Evolutionary conservation across 2,329 filamentous ascomycete species (phyloP), one percentile per base, ranked within the genome.

Genomic region (Exophiala alcalophila): DNA sequence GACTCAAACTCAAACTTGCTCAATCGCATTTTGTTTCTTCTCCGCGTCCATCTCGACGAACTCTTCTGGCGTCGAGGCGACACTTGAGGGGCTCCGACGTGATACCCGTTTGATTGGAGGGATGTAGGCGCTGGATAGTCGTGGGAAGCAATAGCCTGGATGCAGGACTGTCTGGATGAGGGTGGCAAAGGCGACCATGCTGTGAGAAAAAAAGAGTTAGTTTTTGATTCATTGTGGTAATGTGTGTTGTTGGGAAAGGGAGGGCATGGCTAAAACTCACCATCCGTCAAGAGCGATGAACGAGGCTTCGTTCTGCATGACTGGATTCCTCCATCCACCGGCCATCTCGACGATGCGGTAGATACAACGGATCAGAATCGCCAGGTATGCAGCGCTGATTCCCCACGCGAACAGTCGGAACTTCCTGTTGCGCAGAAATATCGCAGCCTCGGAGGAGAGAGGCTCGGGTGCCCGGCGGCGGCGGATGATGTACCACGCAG

Each of bases 221-320:
- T n/a, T n/a, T n/a, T n/a, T n/a, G n/a, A n/a, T n/a, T n/a, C n/a
- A n/a, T n/a, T n/a, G n/a, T n/a, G n/a, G n/a, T n/a, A n/a, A n/a
- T n/a, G n/a, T n/a, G n/a, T n/a, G n/a, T n/a, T n/a, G n/a, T n/a
- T 16, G 12, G 15, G 8, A 12, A 10, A 11, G 5, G 32, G 32
- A 25, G 9, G 6, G 6, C 18, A 33, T 26, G 11, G 4, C 12
- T 5, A 7, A 16, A 18, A 33, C 42, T 15, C 35, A 45, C 42
- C 42, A 45, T 35, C 73, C 72, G 50, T 77, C 73, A 3, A 77
- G 58, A 7, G 69, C 58, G 53, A 76, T 70, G 54, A 76, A 74
- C 9, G 67, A 62, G 2, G 58, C 44, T 56, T 76, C 65, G 24
- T 73, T 59, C 53, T 73, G 68, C 60, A 72, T 73, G 25, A 74